Evolutionary conservation across 208 protist genomes (phyloP).

Genomic region (Naegleria fowleri): DNA sequence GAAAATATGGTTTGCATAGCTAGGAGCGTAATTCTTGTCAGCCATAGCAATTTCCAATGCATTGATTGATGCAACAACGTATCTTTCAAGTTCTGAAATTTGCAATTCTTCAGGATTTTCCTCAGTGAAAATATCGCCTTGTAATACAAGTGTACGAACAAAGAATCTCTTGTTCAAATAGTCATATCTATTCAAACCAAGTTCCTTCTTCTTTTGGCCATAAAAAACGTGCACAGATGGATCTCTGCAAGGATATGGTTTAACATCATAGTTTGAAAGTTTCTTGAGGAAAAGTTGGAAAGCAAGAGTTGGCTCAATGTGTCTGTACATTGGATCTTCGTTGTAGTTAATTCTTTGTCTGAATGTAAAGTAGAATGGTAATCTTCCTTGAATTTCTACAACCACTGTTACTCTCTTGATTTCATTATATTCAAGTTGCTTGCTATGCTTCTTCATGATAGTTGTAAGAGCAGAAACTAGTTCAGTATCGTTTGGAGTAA

Average conservation of each 20-base stretch:
- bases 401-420: constrained; percentile 63
- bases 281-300: constrained; percentile 85
- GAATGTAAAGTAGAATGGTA: constrained; percentile 84
- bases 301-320: constrained; percentile 85
- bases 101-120: constrained; percentile 30
- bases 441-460: neutral
- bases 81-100: constrained; percentile 45
- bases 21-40: constrained; percentile 9
- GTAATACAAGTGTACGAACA: constrained; percentile 75
- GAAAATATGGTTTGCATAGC: constrained; percentile 53
- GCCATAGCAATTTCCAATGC: constrained; percentile 44
- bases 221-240: constrained; percentile 83
- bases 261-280: constrained; percentile 82
- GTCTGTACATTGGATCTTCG: constrained; percentile 81
- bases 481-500: neutral
- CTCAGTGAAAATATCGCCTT: constrained; percentile 64
- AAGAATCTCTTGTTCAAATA: constrained; percentile 80
- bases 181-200: constrained; percentile 35
- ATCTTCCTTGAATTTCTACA: constrained; percentile 57
- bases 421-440: constrained; percentile 35
- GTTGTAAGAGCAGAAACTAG: neutral
- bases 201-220: constrained; percentile 58
- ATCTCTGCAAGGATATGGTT: constrained; percentile 65
- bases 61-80: constrained; percentile 51
- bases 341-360: constrained; percentile 59